Evolutionary conservation across 2,329 filamentous ascomycete genomes (phyloP).

Genomic region (Epichloe uncinata): DNA sequence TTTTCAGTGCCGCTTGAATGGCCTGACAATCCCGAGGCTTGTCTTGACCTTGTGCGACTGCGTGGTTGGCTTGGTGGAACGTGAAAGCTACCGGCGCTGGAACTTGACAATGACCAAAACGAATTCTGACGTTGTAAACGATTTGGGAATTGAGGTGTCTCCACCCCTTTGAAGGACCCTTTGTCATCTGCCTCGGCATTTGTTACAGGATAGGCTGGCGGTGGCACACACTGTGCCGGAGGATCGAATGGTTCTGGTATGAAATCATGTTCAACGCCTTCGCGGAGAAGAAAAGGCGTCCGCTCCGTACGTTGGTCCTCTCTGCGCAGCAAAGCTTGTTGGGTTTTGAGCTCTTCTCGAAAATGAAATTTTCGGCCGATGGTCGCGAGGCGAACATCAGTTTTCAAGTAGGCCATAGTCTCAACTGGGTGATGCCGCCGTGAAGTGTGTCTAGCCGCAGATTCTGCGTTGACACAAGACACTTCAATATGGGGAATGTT

Average conservation of each 20-base stretch:
- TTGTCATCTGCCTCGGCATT: conserved; percentile 18
- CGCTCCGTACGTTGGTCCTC: conserved; percentile 77
- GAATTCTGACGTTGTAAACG: conserved; percentile 39
- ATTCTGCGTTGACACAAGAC: conserved; percentile 66
- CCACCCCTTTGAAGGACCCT: conserved; percentile 22
- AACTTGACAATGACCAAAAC: conserved; percentile 41
- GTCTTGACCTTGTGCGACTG: conserved; percentile 20
- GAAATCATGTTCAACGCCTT: conserved; percentile 31
- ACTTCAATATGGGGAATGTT: conserved; percentile 61
- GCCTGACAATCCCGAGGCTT: conserved; percentile 1
- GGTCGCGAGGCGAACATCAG: conserved; percentile 58
- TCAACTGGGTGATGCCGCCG: conserved; percentile 41
- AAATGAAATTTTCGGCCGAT: conserved; percentile 69
- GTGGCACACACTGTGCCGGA: conserved; percentile 50
- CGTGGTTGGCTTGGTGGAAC: conserved; percentile 23
- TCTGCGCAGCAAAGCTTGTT: conserved; percentile 67
- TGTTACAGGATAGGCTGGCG: conserved; percentile 36
- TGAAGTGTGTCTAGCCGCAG: conserved; percentile 47
- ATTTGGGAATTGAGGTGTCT: conserved; percentile 21
- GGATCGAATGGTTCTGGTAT: conserved; percentile 39
- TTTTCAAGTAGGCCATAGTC: conserved; percentile 65
- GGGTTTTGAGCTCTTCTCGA: conserved; percentile 51
- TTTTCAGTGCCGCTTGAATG: conserved; percentile 1
- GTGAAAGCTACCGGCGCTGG: conserved; percentile 28
- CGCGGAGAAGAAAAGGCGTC: conserved; percentile 61